These are phyloP conservation scores for Paraphoma chrysanthemicola DNA, from an alignment of 2,329 filamentous ascomycete species.

Conservation along the genomic window DNA sequence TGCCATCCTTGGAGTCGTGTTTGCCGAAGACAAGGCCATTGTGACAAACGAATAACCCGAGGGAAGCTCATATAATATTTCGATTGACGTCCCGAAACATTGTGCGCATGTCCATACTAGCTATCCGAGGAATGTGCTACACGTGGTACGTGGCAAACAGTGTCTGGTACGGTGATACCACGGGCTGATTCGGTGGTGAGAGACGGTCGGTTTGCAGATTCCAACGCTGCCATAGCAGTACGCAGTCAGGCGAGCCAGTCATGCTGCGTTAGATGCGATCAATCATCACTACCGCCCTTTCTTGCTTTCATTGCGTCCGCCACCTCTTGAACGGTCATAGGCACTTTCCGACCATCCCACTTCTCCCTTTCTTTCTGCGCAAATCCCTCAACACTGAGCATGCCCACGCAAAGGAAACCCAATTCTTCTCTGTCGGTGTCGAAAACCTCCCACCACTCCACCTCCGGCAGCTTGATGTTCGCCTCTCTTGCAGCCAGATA, in stretches of 20 bases:
- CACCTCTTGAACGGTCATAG: slow-evolving; percentile 65
- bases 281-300: slow-evolving; percentile 49
- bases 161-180: neutral
- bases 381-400: slow-evolving; percentile 80
- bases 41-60: neutral
- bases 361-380: slow-evolving; percentile 65
- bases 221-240: too few species aligned
- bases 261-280: slow-evolving; percentile 7
- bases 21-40: neutral
- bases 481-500: slow-evolving; percentile 86
- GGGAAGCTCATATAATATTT: neutral
- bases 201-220: neutral
- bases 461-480: slow-evolving; percentile 78
- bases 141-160: neutral
- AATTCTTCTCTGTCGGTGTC: slow-evolving; percentile 94
- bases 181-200: neutral
- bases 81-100: neutral
- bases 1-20: neutral
- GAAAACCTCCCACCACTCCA: slow-evolving; percentile 97
- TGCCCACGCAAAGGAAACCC: slow-evolving; percentile 86
- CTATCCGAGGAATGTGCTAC: neutral
- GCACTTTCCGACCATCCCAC: slow-evolving; percentile 60
- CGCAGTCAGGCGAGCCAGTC: too few species aligned
- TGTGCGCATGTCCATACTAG: neutral
- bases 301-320: slow-evolving; percentile 67